Evolutionary conservation across 768 basidiomycete genomes (phyloP).

Genomic region (Panaeolus papilionaceus): DNA sequence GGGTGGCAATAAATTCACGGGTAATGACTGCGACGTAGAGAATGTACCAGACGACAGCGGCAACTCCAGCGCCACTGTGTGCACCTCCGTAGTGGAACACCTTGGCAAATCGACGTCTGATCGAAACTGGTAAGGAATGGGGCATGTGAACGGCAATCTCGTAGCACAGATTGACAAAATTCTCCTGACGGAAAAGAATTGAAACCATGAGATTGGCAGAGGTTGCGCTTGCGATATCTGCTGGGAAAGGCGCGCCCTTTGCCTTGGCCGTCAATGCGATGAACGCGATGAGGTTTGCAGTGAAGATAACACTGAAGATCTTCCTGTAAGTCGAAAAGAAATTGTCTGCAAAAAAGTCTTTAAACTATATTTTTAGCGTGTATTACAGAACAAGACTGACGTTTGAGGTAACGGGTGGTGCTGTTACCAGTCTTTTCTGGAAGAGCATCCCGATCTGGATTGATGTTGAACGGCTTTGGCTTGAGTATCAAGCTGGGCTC

Average conservation of each 20-base stretch:
- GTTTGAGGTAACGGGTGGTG: constrained; percentile 22
- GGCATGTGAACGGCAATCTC: constrained; percentile 48
- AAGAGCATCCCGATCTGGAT: constrained; percentile 36
- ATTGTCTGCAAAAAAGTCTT: constrained; percentile 23
- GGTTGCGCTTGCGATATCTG: constrained; percentile 45
- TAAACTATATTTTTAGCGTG: constrained; percentile 35
- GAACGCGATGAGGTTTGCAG: constrained; percentile 55
- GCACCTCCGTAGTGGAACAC: constrained; percentile 64
- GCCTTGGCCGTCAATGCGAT: constrained; percentile 44
- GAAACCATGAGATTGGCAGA: constrained; percentile 51
- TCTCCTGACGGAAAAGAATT: constrained; percentile 53
- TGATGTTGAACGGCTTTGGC: constrained; percentile 7
- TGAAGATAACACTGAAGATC: constrained; percentile 59
- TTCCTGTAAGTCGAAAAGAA: constrained; percentile 54
- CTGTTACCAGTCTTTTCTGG: constrained; percentile 25
- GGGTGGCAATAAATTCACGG: constrained; percentile 37
- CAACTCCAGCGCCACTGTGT: constrained; percentile 58
- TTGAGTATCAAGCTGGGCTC: constrained; percentile 7
- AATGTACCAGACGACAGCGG: constrained; percentile 58
- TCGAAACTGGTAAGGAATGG: constrained; percentile 44
- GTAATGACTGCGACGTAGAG: constrained; percentile 52
- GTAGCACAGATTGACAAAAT: constrained; percentile 60
- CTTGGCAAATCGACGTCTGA: constrained; percentile 52
- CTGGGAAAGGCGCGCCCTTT: constrained; percentile 39
- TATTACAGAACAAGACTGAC: constrained; percentile 41